These are phyloP conservation scores for Lepidium africanum DNA, from an alignment of 345 rosid species.

Conservation along the genomic window DNA sequence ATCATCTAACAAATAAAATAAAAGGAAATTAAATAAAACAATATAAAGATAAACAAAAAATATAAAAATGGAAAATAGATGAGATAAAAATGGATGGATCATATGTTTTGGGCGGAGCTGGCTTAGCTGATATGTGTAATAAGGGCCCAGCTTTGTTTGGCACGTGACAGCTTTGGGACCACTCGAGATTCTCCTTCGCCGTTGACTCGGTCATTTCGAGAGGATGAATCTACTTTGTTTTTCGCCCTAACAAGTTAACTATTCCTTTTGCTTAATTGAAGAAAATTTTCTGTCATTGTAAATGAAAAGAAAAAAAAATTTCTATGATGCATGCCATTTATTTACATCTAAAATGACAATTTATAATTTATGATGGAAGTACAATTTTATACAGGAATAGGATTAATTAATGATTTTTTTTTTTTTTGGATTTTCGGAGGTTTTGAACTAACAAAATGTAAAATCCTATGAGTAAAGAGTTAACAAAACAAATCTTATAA, in stretches of 20 bases:
- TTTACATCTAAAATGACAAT: too few species aligned
- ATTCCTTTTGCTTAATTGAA: not conserved
- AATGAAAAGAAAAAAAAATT: too few species aligned
- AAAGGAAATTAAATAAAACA: not conserved
- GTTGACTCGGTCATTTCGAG: conserved; percentile 27
- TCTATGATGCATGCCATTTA: too few species aligned
- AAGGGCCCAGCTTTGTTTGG: conserved; percentile 18
- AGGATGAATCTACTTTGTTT: not conserved
- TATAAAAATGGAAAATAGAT: not conserved
- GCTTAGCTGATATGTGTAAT: conserved; percentile 17
- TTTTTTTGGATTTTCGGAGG: too few species aligned
- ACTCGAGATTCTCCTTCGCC: conserved; percentile 7
- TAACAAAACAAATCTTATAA: too few species aligned
- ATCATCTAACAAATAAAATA: not conserved
- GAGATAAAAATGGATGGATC: conserved; percentile 23
- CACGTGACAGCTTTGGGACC: conserved; percentile 22
- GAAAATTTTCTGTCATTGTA: too few species aligned
- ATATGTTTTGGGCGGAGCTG: conserved; percentile 22
- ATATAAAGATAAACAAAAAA: not conserved
- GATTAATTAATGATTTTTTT: too few species aligned
- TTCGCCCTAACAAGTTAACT: not conserved
- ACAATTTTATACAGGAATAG: too few species aligned
- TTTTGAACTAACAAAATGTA: too few species aligned
- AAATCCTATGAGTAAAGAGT: too few species aligned
- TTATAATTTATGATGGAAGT: too few species aligned